Percentiles rank a stretch among this genome's conserved stretches.
These are phyloP conservation scores for Quercus rubra DNA, from an alignment of 306 rosid species.

Conservation along the genomic window DNA sequence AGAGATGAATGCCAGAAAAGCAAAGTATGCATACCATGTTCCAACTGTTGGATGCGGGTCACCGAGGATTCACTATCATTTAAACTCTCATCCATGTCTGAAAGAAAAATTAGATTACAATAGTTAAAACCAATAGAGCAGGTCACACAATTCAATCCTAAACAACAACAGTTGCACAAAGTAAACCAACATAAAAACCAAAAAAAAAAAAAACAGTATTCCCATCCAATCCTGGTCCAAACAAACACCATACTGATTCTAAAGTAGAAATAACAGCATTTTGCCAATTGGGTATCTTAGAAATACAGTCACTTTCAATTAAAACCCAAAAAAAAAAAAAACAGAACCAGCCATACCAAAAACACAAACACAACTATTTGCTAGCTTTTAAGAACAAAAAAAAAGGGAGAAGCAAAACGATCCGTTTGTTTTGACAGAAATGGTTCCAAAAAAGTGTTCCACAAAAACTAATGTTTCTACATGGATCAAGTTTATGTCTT, in stretches of 20 bases:
- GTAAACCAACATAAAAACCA: not conserved
- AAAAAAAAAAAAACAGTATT: not conserved
- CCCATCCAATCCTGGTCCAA: not conserved
- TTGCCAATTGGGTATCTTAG: not conserved
- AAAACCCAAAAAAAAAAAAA: not conserved
- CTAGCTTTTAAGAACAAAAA: too few relatives aligned
- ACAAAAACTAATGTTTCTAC: too few relatives aligned
- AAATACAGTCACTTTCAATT: too few relatives aligned
- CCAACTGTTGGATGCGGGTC: slow-evolving; percentile 69
- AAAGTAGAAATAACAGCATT: not conserved
- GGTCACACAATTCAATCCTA: not conserved
- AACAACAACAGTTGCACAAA: slow-evolving; percentile 9
- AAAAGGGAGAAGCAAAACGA: too few relatives aligned
- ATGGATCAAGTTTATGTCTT: too few relatives aligned
- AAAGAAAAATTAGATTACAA: not conserved
- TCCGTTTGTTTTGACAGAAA: too few relatives aligned
- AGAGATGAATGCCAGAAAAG: not conserved
- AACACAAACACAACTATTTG: not conserved
- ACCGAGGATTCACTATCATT: slow-evolving; percentile 36
- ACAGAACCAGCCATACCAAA: not conserved
- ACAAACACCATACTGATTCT: not conserved
- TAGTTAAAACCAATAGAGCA: not conserved
- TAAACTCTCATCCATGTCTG: slow-evolving; percentile 42
- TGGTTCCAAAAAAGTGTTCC: too few relatives aligned
- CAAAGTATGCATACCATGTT: slow-evolving; percentile 52